A percentile compares a stretch with the other conserved stretches of the same genome.
These are phyloP conservation scores for Trichoderma oligosporum DNA, from an alignment of 2,329 filamentous ascomycete species.

Conservation along the genomic window DNA sequence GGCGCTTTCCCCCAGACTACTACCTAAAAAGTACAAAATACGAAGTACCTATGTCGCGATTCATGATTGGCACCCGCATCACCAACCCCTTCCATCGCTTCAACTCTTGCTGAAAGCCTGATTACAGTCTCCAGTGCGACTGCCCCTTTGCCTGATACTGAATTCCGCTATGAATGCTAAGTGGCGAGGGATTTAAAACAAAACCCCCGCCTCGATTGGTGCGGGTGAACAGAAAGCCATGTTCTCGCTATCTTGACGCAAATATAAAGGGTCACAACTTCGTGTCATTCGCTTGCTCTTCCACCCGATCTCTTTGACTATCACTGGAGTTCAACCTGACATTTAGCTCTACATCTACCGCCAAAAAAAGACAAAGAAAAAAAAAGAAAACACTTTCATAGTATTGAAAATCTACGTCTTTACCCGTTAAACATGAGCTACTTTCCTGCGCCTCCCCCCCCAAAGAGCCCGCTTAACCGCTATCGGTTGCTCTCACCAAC, in stretches of 20 bases:
- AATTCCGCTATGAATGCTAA: neutral
- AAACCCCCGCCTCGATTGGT: neutral
- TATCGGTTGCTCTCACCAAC: conserved; percentile 64
- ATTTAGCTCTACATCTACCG: neutral
- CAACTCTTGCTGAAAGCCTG: neutral
- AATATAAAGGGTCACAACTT: conserved; percentile 6
- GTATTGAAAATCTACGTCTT: neutral
- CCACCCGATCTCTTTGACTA: neutral
- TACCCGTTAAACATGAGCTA: neutral
- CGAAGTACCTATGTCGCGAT: no score
- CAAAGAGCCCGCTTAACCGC: conserved; percentile 58
- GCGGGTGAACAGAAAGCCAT: neutral
- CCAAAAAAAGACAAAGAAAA: neutral
- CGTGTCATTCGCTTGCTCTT: neutral
- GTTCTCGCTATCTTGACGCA: neutral
- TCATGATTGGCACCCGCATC: conserved; percentile 3
- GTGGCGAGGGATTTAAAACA: neutral
- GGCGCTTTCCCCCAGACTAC: neutral
- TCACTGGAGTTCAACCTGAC: neutral
- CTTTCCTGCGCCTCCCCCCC: conserved; percentile 34
- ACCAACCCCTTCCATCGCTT: neutral
- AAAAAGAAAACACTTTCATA: neutral
- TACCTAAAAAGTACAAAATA: no score
- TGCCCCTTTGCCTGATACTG: neutral
- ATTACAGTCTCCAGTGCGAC: neutral